Percentiles rank a stretch among this genome's conserved stretches.
Conservation (phyloP, 768 basidiomycete genomes). For the Tricholoma hemisulphureum region DNA sequence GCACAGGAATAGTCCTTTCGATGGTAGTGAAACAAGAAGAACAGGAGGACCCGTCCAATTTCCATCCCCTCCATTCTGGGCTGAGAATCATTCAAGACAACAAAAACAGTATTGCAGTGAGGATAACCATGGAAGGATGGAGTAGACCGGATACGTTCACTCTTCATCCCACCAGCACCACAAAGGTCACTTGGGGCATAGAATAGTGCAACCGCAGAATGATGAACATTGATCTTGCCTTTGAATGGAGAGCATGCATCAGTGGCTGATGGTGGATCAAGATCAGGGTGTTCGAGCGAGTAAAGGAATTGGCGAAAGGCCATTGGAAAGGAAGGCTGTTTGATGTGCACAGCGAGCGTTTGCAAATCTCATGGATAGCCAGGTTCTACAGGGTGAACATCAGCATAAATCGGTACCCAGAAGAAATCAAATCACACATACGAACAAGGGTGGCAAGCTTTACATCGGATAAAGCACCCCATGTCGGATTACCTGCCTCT, state of each 20-base stretch:
- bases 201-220: too few relatives aligned
- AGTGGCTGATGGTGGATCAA: not conserved
- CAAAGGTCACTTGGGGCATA: too few relatives aligned
- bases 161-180: too few relatives aligned
- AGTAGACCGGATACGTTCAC: constrained; percentile 25
- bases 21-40: too few relatives aligned
- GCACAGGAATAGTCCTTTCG: too few relatives aligned
- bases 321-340: constrained; percentile 9
- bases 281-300: constrained; percentile 6
- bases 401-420: not conserved
- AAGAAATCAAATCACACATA: too few relatives aligned
- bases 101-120: constrained; percentile 28
- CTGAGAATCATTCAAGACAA: too few relatives aligned
- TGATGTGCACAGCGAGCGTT: constrained; percentile 11
- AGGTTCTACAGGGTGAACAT: constrained; percentile 2
- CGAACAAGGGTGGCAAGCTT: too few relatives aligned
- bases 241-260: constrained; percentile 11
- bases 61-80: too few relatives aligned
- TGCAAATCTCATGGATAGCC: constrained; percentile 5
- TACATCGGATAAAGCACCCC: too few relatives aligned
- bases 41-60: too few relatives aligned
- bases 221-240: constrained; percentile 5
- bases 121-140: constrained; percentile 21
- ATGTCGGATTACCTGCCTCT: not conserved
- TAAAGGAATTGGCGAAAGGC: constrained; percentile 15